phyloP scores from a whole-genome alignment of 495 filamentous ascomycete species.

The Tuber microsphaerosporum region DNA sequence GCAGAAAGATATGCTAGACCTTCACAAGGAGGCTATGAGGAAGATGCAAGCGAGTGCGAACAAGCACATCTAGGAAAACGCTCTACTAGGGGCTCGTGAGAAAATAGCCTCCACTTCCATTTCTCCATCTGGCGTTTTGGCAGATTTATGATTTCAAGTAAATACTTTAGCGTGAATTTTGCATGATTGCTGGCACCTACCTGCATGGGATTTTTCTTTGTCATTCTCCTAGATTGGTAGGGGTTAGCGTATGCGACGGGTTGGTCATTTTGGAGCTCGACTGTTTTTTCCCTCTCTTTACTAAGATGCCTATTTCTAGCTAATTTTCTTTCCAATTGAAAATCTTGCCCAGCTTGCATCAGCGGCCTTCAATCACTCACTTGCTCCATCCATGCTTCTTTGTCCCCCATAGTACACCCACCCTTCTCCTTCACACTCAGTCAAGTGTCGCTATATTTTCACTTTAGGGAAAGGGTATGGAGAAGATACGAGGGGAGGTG shows the following conservation, averaged over 20 bases:
- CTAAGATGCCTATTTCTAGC: neutral
- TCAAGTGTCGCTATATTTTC: neutral
- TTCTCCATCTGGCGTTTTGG: neutral
- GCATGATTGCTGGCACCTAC: neutral
- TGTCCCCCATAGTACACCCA: neutral
- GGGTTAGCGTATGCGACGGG: constrained; percentile 7
- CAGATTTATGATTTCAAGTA: constrained; percentile 3
- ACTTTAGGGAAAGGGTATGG: neutral
- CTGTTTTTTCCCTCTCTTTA: neutral
- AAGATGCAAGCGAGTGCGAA: constrained; percentile 72
- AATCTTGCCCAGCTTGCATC: neutral
- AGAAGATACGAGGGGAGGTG: neutral
- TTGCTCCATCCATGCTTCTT: neutral
- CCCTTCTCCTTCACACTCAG: neutral
- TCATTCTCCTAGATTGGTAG: constrained; percentile 9
- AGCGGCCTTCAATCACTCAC: neutral
- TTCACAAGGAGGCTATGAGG: constrained; percentile 74
- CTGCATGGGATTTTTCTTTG: neutral
- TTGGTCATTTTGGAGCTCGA: neutral
- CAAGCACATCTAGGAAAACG: constrained; percentile 36
- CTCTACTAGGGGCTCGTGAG: neutral
- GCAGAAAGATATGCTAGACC: constrained; percentile 63
- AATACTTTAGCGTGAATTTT: neutral
- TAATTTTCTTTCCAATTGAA: neutral
- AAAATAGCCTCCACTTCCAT: neutral